phyloP scores from a whole-genome alignment of 164 flowering plant genomes.

The Vitis cinerea region DNA sequence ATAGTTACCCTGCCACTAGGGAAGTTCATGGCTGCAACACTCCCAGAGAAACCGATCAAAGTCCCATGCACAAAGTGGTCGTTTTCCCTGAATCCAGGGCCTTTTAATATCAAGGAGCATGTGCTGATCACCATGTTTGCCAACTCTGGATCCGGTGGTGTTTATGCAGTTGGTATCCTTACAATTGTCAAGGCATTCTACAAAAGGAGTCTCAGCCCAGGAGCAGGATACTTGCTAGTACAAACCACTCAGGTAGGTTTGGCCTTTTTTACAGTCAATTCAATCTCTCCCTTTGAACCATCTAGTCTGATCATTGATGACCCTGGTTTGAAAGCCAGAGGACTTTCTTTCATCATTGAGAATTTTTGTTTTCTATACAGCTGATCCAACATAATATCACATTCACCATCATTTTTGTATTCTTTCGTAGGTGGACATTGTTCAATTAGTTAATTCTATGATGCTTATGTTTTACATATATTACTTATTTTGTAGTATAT shows the following conservation, averaged over 20 bases:
- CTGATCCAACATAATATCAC: no score
- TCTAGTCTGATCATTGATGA: neutral
- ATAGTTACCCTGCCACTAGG: constrained; percentile 55
- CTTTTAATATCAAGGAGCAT: constrained; percentile 59
- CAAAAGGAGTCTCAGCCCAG: constrained; percentile 24
- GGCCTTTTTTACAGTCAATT: neutral
- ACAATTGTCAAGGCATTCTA: constrained; percentile 54
- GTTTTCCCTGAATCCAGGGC: constrained; percentile 56
- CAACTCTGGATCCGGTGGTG: constrained; percentile 30
- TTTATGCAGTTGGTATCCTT: constrained; percentile 33
- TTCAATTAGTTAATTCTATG: no score
- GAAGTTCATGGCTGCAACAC: constrained; percentile 53
- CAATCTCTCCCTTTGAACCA: constrained; percentile 1
- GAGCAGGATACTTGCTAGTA: constrained; percentile 36
- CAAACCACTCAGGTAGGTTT: constrained; percentile 44
- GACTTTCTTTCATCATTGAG: no score
- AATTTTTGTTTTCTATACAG: no score
- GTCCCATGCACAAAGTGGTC: constrained; percentile 47
- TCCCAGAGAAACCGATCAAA: constrained; percentile 29
- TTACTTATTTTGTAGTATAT: no score
- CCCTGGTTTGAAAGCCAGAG: no score
- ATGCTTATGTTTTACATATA: no score
- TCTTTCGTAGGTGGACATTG: no score
- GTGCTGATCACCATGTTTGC: constrained; percentile 58
- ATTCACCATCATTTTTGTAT: no score